Percentiles rank a stretch among this genome's conserved stretches.
Evolutionary conservation across 2,329 filamentous ascomycete species (phyloP).

Genomic region (Arthroderma uncinatum): DNA sequence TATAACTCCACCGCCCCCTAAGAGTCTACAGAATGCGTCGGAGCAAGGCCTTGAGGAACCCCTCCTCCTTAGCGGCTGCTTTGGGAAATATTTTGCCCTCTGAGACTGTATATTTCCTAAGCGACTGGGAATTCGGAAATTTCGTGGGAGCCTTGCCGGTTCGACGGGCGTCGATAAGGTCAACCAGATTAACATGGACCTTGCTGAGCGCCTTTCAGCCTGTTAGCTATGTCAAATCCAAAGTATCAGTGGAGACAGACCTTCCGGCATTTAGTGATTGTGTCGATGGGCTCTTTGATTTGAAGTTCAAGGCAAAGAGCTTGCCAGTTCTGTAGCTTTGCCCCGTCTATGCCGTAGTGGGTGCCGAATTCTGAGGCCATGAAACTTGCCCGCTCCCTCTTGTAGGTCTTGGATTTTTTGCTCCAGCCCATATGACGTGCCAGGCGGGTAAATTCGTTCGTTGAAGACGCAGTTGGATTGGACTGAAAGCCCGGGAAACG

Average conservation of each 20-base stretch:
- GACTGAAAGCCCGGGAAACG: constrained; percentile 1
- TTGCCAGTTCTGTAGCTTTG: constrained; percentile 4
- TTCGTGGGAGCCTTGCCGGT: background rate
- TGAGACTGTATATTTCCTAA: background rate
- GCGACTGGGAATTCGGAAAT: background rate
- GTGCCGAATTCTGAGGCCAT: background rate
- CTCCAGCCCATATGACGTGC: constrained; percentile 1
- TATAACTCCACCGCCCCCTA: no score
- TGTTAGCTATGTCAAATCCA: background rate
- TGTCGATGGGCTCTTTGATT: background rate
- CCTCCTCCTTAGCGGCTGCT: background rate
- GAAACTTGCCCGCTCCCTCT: background rate
- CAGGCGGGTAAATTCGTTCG: background rate
- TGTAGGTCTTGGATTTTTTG: background rate
- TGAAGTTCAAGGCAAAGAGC: background rate
- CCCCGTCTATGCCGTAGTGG: background rate
- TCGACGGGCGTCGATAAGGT: constrained; percentile 3
- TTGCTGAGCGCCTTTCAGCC: background rate
- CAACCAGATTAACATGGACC: constrained; percentile 4
- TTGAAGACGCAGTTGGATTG: background rate
- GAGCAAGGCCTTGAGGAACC: constrained; percentile 3
- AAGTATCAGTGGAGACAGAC: background rate
- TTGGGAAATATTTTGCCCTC: constrained; percentile 1
- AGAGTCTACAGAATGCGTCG: background rate
- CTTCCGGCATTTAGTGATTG: constrained; percentile 3